A percentile compares a stretch with the other conserved stretches of the same genome.
These are phyloP conservation scores for Neodidymelliopsis sp. DNA, from an alignment of 2,329 filamentous ascomycete genomes.

Conservation along the genomic window DNA sequence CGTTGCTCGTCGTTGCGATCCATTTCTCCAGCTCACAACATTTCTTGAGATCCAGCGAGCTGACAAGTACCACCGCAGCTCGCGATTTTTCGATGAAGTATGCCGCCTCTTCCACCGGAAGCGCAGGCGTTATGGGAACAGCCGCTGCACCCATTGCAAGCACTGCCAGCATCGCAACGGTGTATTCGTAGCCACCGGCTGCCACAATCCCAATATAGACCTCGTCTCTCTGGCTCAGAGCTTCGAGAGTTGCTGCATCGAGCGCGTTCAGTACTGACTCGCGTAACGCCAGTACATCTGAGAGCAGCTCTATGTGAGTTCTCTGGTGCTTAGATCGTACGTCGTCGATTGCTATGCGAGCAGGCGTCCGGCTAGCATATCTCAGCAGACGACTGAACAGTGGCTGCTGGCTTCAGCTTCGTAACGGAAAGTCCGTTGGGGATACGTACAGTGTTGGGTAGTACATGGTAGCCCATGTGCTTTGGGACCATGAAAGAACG, in stretches of 20 bases:
- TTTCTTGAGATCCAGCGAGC: conserved; percentile 43
- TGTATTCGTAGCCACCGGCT: conserved; percentile 57
- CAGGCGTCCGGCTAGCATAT: conserved; percentile 46
- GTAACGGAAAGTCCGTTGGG: neutral
- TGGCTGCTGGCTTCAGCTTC: conserved; percentile 26
- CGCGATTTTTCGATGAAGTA: conserved; percentile 55
- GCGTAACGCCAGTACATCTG: conserved; percentile 55
- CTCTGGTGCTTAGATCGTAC: conserved; percentile 46
- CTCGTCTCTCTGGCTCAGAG: conserved; percentile 46
- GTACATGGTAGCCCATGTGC: conserved; percentile 36
- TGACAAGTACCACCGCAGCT: conserved; percentile 50
- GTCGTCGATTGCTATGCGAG: conserved; percentile 51
- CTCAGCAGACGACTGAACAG: conserved; percentile 53
- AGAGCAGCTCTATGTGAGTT: conserved; percentile 54
- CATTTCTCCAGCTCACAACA: conserved; percentile 37
- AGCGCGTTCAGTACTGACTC: conserved; percentile 45
- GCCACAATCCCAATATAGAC: conserved; percentile 57
- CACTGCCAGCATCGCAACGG: conserved; percentile 58
- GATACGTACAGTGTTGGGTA: conserved; percentile 42
- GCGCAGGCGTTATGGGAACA: conserved; percentile 54
- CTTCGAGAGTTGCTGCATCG: conserved; percentile 31
- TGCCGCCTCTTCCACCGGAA: conserved; percentile 54
- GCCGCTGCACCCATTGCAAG: conserved; percentile 57
- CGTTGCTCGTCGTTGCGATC: conserved; percentile 35
- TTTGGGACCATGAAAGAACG: conserved; percentile 37